Evolutionary conservation across 139 green algal species (phyloP).

Genomic region (Coelastrella sp.): DNA sequence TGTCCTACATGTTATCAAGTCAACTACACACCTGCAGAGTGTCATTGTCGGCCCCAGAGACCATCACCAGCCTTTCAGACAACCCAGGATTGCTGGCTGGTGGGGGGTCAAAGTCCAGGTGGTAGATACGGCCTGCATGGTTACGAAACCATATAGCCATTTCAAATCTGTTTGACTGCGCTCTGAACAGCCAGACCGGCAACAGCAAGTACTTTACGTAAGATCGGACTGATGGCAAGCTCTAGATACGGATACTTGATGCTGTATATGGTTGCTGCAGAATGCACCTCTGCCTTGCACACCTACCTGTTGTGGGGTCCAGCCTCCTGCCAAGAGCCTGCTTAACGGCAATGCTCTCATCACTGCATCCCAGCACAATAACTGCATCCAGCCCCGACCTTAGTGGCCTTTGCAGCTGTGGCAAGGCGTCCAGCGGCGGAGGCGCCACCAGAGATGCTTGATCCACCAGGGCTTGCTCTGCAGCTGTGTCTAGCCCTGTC

Average conservation of each 20-base stretch:
- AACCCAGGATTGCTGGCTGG: constrained; percentile 73
- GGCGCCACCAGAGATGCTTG: constrained; percentile 69
- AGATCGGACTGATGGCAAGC: too few relatives aligned
- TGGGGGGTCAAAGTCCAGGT: constrained; percentile 81
- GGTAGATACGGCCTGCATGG: constrained; percentile 72
- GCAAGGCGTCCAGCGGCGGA: constrained; percentile 58
- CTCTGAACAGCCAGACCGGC: too few relatives aligned
- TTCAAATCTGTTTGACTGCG: not conserved
- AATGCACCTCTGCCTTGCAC: too few relatives aligned
- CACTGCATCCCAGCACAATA: constrained; percentile 60
- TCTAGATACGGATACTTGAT: too few relatives aligned
- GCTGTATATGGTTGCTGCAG: too few relatives aligned
- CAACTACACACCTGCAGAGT: constrained; percentile 49
- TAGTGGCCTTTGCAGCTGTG: constrained; percentile 61
- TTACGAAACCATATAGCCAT: not conserved
- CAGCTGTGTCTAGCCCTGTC: constrained; percentile 82
- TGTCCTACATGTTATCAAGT: not conserved
- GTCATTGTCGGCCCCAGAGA: constrained; percentile 59
- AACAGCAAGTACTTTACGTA: too few relatives aligned
- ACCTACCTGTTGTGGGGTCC: constrained; percentile 55
- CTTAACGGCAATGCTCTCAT: constrained; percentile 55
- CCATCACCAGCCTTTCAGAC: constrained; percentile 66
- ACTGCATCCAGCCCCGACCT: constrained; percentile 79
- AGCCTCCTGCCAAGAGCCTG: constrained; percentile 61
- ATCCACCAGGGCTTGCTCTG: constrained; percentile 60